Evolutionary conservation across 2,329 filamentous ascomycete species (phyloP).

Genomic region (Septoria linicola): DNA sequence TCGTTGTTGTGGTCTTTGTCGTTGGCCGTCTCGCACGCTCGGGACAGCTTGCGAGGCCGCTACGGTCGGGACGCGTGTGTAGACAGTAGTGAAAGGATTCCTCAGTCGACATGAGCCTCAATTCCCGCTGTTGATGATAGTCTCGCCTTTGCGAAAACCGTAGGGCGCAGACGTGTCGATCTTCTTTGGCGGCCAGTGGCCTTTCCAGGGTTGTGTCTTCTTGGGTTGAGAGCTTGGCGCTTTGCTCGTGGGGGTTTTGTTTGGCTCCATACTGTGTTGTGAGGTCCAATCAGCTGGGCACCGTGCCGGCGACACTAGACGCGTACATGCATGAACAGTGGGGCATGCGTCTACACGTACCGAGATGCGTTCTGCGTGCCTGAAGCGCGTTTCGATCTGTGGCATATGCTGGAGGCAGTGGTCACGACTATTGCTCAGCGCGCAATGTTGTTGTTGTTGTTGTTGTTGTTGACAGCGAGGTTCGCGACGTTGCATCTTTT

Average conservation of each 20-base stretch:
- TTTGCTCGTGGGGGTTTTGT: neutral
- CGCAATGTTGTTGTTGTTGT: no score
- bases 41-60: neutral
- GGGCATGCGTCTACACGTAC: no score
- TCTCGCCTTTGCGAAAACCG: constrained; percentile 17
- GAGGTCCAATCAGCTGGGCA: neutral
- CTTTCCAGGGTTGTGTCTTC: constrained; percentile 16
- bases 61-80: neutral
- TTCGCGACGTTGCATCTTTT: no score
- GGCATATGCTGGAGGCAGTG: no score
- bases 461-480: no score
- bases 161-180: constrained; percentile 13
- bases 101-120: neutral
- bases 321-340: no score
- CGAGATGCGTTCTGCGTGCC: no score
- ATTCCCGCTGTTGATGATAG: constrained; percentile 16
- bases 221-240: neutral
- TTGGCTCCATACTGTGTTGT: constrained; percentile 3
- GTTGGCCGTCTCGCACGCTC: no score
- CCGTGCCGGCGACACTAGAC: neutral
- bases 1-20: no score
- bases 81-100: no score
- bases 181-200: constrained; percentile 13
- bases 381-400: neutral
- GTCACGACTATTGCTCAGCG: no score